Base-by-base conservation (phyloP, 805 yeast genomes). In the Candida sphagnicola region DNA sequence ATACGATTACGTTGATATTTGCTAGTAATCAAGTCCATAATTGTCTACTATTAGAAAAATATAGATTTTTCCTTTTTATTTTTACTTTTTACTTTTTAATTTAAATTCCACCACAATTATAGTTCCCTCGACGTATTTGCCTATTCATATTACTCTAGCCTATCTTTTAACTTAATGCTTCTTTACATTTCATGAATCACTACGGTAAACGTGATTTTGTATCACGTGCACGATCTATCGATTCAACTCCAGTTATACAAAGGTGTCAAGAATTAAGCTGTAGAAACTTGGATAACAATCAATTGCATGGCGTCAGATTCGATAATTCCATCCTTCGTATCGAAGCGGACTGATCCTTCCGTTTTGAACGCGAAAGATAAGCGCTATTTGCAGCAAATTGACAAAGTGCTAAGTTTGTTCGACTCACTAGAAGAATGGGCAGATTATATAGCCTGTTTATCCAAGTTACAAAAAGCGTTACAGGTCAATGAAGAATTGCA, bases 401-500 rank as follows among this genome's bases (percentile, higher is more conserved):
- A 85, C 37, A 76, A 81, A 47, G 86, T 93, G 0, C 66, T 93
- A 16, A 72, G 75, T 5, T 70, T 77, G 14, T 91, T 91, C 65
- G 96, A 87, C 37, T 65, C 85, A 2, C 83, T 89, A 1, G 85
- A 80, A 23, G 99, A 93, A 65, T 93, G 99, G 99, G 98, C 99
- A 11, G 99, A 93, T 57, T 89, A 91, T 57, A 93, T 93, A 40
- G 83, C 97, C 16, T 90, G 87, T 56, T 67, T 95, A 32, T 80
- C 91, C 2, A 78, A 85, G 43, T 72, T 95, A 4, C 79, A 80
- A 42, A 86, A 88, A 56, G 81, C 95, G 0, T 60, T 90, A 29
- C 65, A 53, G 41, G 49, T 62, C 28, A 50, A 47, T 2, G 59
- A 53, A 40, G 62, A 53, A 55, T 48, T 42, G 2, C 41, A 44